Evolutionary conservation across 2,329 filamentous ascomycete species (phyloP).

Genomic region (Ceratocystis alfenasii): DNA sequence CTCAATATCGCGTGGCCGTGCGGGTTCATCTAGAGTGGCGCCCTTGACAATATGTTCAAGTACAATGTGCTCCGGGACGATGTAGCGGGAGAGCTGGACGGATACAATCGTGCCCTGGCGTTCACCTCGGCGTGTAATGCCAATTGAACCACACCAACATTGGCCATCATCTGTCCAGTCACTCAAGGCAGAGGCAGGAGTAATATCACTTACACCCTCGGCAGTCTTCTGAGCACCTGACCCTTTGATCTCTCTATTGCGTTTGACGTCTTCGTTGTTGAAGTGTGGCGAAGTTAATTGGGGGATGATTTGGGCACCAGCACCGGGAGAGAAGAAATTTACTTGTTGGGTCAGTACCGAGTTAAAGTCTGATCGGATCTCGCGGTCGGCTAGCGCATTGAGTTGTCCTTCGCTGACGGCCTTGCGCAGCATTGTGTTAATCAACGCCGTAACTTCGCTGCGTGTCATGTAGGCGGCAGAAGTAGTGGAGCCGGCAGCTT

Average conservation of each 20-base stretch:
- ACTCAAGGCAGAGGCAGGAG: conserved; percentile 45
- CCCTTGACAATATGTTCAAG: conserved; percentile 57
- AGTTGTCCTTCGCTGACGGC: conserved; percentile 37
- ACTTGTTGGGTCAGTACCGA: conserved; percentile 41
- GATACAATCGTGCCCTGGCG: conserved; percentile 52
- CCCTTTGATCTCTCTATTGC: background rate
- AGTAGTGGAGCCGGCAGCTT: conserved; percentile 4
- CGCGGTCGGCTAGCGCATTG: conserved; percentile 36
- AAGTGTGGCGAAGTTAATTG: conserved; percentile 49
- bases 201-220: conserved; percentile 19
- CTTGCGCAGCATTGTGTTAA: conserved; percentile 34
- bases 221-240: conserved; percentile 17
- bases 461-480: conserved; percentile 29
- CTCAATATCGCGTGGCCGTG: conserved; percentile 57
- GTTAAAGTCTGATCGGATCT: conserved; percentile 36
- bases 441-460: conserved; percentile 33
- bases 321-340: conserved; percentile 60
- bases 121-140: conserved; percentile 30
- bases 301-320: conserved; percentile 54
- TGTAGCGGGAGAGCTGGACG: conserved; percentile 44
- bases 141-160: conserved; percentile 64
- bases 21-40: conserved; percentile 48
- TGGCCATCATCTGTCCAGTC: conserved; percentile 71
- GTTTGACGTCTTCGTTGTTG: conserved; percentile 20
- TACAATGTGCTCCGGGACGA: conserved; percentile 57